Conservation (phyloP, 352 stramenopile genomes). For the Phytophthora fragariae region DNA sequence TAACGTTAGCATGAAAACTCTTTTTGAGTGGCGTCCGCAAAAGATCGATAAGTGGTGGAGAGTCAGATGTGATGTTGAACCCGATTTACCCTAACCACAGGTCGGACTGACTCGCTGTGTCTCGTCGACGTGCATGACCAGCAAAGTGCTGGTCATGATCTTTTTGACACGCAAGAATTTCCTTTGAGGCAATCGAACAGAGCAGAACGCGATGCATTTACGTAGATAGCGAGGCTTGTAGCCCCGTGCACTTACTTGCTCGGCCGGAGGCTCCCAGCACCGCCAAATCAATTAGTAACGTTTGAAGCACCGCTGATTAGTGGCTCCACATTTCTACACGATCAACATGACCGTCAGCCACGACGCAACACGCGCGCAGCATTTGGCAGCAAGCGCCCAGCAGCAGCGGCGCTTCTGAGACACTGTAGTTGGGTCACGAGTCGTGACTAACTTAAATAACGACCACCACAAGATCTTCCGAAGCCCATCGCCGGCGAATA, state of each 20-base stretch:
- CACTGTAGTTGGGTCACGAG: no score
- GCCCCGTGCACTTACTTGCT: neutral
- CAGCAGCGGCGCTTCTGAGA: neutral
- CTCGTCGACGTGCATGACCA: neutral
- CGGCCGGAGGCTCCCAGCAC: neutral
- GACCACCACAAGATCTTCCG: conserved; percentile 18
- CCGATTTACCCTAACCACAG: neutral
- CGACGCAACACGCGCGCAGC: neutral
- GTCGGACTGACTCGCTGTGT: neutral
- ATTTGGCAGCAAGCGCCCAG: neutral
- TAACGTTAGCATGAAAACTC: neutral
- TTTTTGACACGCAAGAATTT: conserved; percentile 5
- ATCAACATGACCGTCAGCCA: conserved; percentile 15
- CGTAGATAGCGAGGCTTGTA: neutral
- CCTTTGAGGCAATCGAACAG: neutral
- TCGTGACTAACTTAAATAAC: neutral
- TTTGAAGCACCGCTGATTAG: conserved; percentile 26
- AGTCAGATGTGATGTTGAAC: conserved; percentile 5
- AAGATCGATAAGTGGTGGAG: neutral
- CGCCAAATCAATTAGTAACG: conserved; percentile 27
- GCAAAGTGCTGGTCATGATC: neutral
- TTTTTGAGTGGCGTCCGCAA: neutral
- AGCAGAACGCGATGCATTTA: neutral
- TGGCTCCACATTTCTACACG: conserved; percentile 22
- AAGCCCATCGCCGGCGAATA: conserved; percentile 10